These are phyloP conservation scores for Syncephalastrum monosporum DNA, from an alignment of 371 early-diverging fungal genomes.

Conservation along the genomic window DNA sequence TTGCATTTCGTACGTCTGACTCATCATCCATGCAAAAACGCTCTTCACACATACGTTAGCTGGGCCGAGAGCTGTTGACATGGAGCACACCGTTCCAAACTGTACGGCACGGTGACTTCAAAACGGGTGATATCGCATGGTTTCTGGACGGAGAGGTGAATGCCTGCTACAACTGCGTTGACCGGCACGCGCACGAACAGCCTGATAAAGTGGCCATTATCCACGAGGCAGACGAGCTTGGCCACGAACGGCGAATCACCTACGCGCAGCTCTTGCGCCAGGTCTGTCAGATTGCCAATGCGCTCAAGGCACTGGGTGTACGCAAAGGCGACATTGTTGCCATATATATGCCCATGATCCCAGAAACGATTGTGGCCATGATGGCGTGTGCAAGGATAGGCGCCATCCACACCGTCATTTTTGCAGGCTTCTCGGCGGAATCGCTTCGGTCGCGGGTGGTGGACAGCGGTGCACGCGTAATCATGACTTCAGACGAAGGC, in stretches of 20 bases:
- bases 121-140: slow-evolving; percentile 85
- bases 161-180: slow-evolving; percentile 96
- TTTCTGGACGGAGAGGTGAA: slow-evolving; percentile 93
- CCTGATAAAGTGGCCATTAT: slow-evolving; percentile 82
- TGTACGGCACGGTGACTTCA: slow-evolving; percentile 63
- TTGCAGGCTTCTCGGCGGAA: slow-evolving; percentile 91
- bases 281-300: slow-evolving; percentile 84
- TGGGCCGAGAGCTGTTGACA: slow-evolving; percentile 68
- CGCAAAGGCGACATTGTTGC: slow-evolving; percentile 92
- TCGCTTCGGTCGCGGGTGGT: slow-evolving; percentile 84
- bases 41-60: slow-evolving; percentile 23
- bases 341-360: slow-evolving; percentile 98
- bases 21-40: background rate
- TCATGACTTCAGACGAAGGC: slow-evolving; percentile 88
- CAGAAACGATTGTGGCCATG: slow-evolving; percentile 88
- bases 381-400: slow-evolving; percentile 97
- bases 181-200: slow-evolving; percentile 80
- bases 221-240: slow-evolving; percentile 90
- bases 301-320: slow-evolving; percentile 75
- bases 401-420: slow-evolving; percentile 88
- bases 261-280: slow-evolving; percentile 82
- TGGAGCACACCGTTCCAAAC: slow-evolving; percentile 78
- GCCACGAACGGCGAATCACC: slow-evolving; percentile 67
- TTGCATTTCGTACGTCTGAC: slow-evolving; percentile 1
- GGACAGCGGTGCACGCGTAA: slow-evolving; percentile 75